Conservation (phyloP, 2,329 filamentous ascomycete genomes). For the Sclerotinia spermophila region DNA sequence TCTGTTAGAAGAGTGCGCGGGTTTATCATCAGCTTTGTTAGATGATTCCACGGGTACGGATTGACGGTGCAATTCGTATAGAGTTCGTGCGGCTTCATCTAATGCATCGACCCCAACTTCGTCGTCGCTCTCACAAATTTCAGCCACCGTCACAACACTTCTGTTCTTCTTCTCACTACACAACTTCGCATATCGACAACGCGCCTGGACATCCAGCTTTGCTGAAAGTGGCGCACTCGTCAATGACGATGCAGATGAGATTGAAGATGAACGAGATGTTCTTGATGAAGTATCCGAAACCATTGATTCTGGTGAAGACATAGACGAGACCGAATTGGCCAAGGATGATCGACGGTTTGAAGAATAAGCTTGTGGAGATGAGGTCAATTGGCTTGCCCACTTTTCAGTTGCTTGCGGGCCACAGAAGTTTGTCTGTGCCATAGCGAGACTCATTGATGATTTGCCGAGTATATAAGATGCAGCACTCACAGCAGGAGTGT, state of each 20-base stretch:
- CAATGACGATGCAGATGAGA: conserved; percentile 59
- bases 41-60: conserved; percentile 42
- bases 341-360: conserved; percentile 58
- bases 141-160: conserved; percentile 53
- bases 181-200: conserved; percentile 58
- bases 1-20: conserved; percentile 39
- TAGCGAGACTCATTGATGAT: conserved; percentile 58
- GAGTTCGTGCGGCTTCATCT: conserved; percentile 52
- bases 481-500: conserved; percentile 58
- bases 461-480: conserved; percentile 48
- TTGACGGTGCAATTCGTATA: conserved; percentile 59
- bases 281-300: conserved; percentile 55
- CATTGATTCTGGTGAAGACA: conserved; percentile 66
- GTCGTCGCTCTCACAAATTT: conserved; percentile 51
- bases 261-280: conserved; percentile 61
- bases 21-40: conserved; percentile 46
- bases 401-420: conserved; percentile 51
- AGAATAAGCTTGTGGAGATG: conserved; percentile 51
- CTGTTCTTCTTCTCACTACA: conserved; percentile 54
- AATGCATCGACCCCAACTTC: conserved; percentile 46
- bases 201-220: conserved; percentile 59
- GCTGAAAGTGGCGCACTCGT: conserved; percentile 54
- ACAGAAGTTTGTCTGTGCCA: conserved; percentile 50
- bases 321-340: conserved; percentile 59
- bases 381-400: conserved; percentile 46